Evolutionary conservation across 768 basidiomycete species (phyloP).

Genomic region (Leccinum variicolor): DNA sequence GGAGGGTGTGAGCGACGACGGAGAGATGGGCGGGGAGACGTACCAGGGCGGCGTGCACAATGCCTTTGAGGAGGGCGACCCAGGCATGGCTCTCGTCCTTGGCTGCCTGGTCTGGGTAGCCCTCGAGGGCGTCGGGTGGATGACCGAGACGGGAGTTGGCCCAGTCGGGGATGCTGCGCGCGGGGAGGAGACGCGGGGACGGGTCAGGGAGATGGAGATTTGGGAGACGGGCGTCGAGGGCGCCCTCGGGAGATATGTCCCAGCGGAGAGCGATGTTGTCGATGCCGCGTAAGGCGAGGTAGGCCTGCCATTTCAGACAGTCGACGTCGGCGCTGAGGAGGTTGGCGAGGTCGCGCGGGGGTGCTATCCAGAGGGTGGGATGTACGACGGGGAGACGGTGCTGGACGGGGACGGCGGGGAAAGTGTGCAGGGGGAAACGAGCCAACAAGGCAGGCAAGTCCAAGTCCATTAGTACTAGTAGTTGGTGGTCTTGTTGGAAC

Average conservation of each 20-base stretch:
- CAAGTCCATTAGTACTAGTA: conserved; percentile 34
- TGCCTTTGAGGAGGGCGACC: conserved; percentile 74
- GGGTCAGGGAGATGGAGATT: conserved; percentile 57
- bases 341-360: conserved; percentile 35
- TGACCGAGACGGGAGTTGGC: conserved; percentile 51
- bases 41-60: conserved; percentile 75
- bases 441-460: conserved; percentile 48
- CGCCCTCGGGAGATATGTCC: conserved; percentile 69
- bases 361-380: conserved; percentile 66
- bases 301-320: conserved; percentile 90
- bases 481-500: background rate
- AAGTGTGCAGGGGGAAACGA: conserved; percentile 56
- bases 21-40: conserved; percentile 18
- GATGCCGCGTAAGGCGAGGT: conserved; percentile 57
- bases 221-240: conserved; percentile 64
- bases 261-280: conserved; percentile 52
- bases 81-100: conserved; percentile 79
- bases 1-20: conserved; percentile 8
- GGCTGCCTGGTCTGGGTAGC: conserved; percentile 57
- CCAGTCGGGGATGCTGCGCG: conserved; percentile 72
- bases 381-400: conserved; percentile 24
- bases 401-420: conserved; percentile 38
- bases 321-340: conserved; percentile 74
- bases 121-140: conserved; percentile 51
- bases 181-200: conserved; percentile 54